Evolutionary conservation across 2,329 filamentous ascomycete genomes (phyloP).

Genomic region (Didymella arachidicola): DNA sequence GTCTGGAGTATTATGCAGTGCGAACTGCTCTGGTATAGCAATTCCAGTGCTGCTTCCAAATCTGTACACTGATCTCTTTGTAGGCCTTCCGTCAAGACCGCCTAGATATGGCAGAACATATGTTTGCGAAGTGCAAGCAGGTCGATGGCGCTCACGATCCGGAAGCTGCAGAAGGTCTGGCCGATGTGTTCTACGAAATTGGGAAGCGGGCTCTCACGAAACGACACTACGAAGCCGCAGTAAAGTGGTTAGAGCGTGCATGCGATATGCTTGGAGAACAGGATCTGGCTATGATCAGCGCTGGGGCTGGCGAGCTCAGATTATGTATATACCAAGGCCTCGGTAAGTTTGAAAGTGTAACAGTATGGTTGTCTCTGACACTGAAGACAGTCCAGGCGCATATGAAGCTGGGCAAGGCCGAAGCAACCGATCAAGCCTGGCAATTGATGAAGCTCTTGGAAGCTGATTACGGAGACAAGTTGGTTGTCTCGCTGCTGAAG

Average conservation of each 20-base stretch:
- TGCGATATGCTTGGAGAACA: constrained; percentile 65
- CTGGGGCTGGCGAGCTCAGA: constrained; percentile 69
- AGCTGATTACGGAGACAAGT: constrained; percentile 68
- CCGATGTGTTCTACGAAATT: constrained; percentile 75
- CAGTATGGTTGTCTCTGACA: constrained; percentile 18
- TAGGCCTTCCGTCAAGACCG: constrained; percentile 78
- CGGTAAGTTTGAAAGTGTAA: constrained; percentile 33
- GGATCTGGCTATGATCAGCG: constrained; percentile 63
- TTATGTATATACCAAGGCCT: constrained; percentile 69
- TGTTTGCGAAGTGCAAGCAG: constrained; percentile 69
- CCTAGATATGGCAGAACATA: constrained; percentile 78
- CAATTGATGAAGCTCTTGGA: constrained; percentile 69
- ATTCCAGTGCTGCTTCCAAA: neutral
- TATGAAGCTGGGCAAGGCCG: constrained; percentile 57
- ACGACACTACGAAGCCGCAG: constrained; percentile 63
- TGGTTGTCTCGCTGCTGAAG: constrained; percentile 71
- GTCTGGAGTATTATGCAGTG: constrained; percentile 70
- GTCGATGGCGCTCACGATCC: constrained; percentile 55
- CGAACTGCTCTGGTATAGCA: constrained; percentile 69
- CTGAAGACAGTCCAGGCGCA: constrained; percentile 61
- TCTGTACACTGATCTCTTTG: neutral
- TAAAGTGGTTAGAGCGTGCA: constrained; percentile 78
- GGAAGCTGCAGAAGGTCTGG: constrained; percentile 65
- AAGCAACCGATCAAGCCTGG: constrained; percentile 61
- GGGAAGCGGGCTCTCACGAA: constrained; percentile 66